phyloP scores from a whole-genome alignment of 129 eudicot species.

The Pulicaria dysenterica region DNA sequence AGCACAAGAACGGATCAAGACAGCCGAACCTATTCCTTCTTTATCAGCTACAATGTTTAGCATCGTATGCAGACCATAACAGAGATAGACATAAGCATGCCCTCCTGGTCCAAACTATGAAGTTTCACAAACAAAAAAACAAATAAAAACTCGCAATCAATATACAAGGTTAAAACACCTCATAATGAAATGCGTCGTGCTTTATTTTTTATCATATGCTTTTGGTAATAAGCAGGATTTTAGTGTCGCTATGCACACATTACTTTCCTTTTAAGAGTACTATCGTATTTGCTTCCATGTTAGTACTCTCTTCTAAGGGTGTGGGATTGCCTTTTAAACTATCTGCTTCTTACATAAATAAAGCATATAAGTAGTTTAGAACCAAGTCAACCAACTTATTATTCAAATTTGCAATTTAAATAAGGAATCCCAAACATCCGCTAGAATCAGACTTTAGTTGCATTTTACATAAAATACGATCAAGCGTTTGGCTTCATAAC shows the following conservation, averaged over 20 bases:
- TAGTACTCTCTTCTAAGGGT: not conserved
- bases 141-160: not conserved
- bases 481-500: not conserved
- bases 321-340: not conserved
- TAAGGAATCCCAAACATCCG: not conserved
- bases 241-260: not conserved
- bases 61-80: conserved; percentile 94
- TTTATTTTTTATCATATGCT: not conserved
- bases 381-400: not conserved
- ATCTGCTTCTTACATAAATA: too few species aligned
- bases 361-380: too few species aligned
- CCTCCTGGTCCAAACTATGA: conserved; percentile 92
- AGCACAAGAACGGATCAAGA: conserved; percentile 88
- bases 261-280: not conserved
- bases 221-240: not conserved
- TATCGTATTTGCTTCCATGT: not conserved
- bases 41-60: conserved; percentile 96
- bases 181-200: not conserved
- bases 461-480: not conserved
- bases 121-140: not conserved
- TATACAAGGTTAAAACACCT: not conserved
- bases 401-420: not conserved
- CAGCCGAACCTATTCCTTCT: conserved; percentile 90
- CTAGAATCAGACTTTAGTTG: not conserved
- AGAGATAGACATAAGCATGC: conserved; percentile 95